phyloP scores from a whole-genome alignment of 768 basidiomycete species.

The Amanita jacksonii region DNA sequence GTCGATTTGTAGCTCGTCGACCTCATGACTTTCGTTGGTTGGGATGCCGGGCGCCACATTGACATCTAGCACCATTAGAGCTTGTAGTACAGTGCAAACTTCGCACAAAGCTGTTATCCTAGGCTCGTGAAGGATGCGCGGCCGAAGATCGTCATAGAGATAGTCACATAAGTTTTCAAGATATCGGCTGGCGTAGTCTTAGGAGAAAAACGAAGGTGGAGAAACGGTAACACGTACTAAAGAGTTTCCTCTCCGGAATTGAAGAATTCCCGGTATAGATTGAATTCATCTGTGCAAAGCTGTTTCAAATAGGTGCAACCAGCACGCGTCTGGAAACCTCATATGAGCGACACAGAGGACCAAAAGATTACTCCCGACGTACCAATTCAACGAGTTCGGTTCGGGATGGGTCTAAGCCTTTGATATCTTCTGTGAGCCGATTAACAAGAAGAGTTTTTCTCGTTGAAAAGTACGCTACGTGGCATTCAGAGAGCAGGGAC shows the following conservation, averaged over 20 bases:
- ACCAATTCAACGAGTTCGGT: constrained; percentile 89
- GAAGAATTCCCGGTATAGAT: constrained; percentile 80
- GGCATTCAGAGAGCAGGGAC: constrained; percentile 78
- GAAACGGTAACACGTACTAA: constrained; percentile 27
- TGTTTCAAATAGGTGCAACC: constrained; percentile 93
- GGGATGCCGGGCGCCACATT: constrained; percentile 22
- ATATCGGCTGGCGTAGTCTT: constrained; percentile 50
- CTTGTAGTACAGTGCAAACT: constrained; percentile 93
- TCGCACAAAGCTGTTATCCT: constrained; percentile 83
- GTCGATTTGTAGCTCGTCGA: constrained; percentile 30
- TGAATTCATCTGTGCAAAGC: constrained; percentile 84
- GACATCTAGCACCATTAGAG: constrained; percentile 89
- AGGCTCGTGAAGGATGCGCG: constrained; percentile 89
- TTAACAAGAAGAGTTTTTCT: constrained; percentile 66
- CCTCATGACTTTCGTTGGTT: constrained; percentile 21
- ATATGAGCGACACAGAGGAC: background rate
- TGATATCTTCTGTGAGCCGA: constrained; percentile 73
- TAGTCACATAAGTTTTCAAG: constrained; percentile 89
- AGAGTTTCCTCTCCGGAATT: constrained; percentile 65
- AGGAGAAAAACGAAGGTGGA: background rate
- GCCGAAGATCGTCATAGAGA: constrained; percentile 91
- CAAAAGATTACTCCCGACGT: constrained; percentile 9
- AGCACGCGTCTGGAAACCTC: constrained; percentile 56
- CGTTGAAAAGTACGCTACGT: constrained; percentile 69
- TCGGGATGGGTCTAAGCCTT: constrained; percentile 64